Evolutionary conservation across 768 basidiomycete genomes (phyloP), one percentile per base, ranked within the genome.

Genomic region (Xanthoconium purpureum): DNA sequence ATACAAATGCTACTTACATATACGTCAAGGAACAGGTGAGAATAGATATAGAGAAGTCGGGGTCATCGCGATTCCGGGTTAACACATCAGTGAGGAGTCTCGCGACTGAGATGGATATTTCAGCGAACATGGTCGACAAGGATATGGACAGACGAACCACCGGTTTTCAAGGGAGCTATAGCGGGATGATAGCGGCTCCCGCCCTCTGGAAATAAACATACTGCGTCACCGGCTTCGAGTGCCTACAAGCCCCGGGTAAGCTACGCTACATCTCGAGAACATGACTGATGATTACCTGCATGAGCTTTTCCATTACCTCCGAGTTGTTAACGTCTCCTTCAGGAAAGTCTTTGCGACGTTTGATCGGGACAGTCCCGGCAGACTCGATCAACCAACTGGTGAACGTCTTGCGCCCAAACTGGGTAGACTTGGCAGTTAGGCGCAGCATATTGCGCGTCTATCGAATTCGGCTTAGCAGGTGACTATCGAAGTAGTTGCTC

Each of bases 351-450:
- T 87, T 91, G 50, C 82, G 78, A 56, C 93, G 78, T 66, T 86
- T 82, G 43, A 95, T 82, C 1, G 93, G 93, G 3, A 95, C 80
- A 2, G 94, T 93, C 13, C 93, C 94, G 11, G 89, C 88, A 17
- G 86, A 85, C 69, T 94, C 91, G 48, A 95, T 91, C 18, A 95
- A 79, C 92, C 93, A 94, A 59, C 88, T 90, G 9, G 89, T 91
- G 70, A 95, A 91, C 3, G 91, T 94, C 60, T 70, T 81, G 42
- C 80, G 84, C 3, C 91, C 89, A 63, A 95, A 95, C 62, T 89
- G 88, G 0, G 92, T 91, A 39, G 90, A 81, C 67, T 95, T 95
- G 12, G 93, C 93, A 0, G 93, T 95, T 40, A 95, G 73, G 13
- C 92, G 85, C 6, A 95, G 72, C 78, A 92, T 84, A 62, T 86